Evolutionary conservation across 192 early-diverging fungal genomes (phyloP), one percentile per base, ranked within the genome.

Genomic region (Coemansia furcata): DNA sequence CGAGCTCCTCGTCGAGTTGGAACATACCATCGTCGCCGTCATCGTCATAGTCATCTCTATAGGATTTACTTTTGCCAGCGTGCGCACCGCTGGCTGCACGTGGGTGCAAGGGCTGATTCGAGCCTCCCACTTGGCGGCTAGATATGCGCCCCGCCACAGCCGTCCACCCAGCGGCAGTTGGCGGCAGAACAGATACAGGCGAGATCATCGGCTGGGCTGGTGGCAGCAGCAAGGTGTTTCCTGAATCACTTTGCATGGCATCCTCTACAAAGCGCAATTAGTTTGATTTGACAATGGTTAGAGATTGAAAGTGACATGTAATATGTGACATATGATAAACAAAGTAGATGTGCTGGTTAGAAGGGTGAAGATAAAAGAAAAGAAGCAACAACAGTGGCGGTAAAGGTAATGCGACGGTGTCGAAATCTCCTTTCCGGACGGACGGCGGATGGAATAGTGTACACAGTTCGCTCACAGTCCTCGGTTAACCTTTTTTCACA

Each of bases 1-100:
- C 86, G 63, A 89, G 86, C 46, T 91, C 91, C 64, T 94, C 93
- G 54, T 94, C 93, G 74, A 91, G 88, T 60, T 90, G 86, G 78
- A 94, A 91, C 71, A 91, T 67, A 63, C 89, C 86, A 40, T 93
- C 92, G n/a, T 92, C 91, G 30, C 84, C 84, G 29, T 78, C 85
- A 15, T 62, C 78, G 12, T 60, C 62, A 47, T 57, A 38, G 40
- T 7, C 40, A 32, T 39, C 5, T 33, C 30, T 33, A 57, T n/a
- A n/a, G 14, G 30, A 17, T 17, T n/a, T 33, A 1, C 47, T 15
- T 2, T 62, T 43, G 21, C 67, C 54, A 65, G 42, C 21, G 17
- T 9, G 47, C 10, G 32, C 35, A 38, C n/a, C 30, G 19, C 36
- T 38, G n/a, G 15, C 33, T 19, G 33, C 21, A 9, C 36, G 29